Base-by-base conservation (phyloP, 257 asterid genomes). In the Forsythia suspensa region DNA sequence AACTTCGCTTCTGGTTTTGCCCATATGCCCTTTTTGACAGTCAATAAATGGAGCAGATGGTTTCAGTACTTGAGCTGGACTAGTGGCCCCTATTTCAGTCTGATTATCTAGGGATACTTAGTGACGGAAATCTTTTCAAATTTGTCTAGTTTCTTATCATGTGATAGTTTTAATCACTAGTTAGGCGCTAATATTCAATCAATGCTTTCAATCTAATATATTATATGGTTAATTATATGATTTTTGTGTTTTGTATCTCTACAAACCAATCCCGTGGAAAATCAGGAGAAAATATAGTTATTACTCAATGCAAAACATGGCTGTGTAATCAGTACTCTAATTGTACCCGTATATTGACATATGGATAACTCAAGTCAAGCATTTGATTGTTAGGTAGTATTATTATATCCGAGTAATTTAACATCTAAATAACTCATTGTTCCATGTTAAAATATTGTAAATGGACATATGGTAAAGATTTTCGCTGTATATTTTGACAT, bases 31-130 rank as follows among this genome's bases (percentile, higher is more conserved):
- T 63, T 63, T 61, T 63, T 29, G 37, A 63, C 39, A 5, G 8
- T 63, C 70, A 63, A 63, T 63, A 24, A 63, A 63, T 21, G 70
- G 70, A 29, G 70, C 70, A 29, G 70, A 63, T 3, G 70, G 70
- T 29, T 63, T 63, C 70, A 63, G 70, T 63, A 29, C 70, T 63
- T 29, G 70, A 63, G 12, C 70, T 24, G n/a, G 18, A 24, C 40
- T 1, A 11, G 4, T 15, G 38, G 18, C 16, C 70, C 68, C 38
- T 29, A 16, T n/a, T 63, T 21, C 70, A 8, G 15, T 63, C 70
- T 63, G 16, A 11, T 11, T 63, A 34, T 24, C 16, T 34, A 10
- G 40, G 70, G 39, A 63, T 57, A n/a, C 18, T 10, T 9, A 55
- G 11, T 3, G 29, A n/a, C 6, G 66, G 34, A 57, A 5, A n/a